A percentile compares a stretch with the other conserved stretches of the same genome.
Evolutionary conservation across 495 filamentous ascomycete species (phyloP).

Genomic region (Talaromyces ruber): DNA sequence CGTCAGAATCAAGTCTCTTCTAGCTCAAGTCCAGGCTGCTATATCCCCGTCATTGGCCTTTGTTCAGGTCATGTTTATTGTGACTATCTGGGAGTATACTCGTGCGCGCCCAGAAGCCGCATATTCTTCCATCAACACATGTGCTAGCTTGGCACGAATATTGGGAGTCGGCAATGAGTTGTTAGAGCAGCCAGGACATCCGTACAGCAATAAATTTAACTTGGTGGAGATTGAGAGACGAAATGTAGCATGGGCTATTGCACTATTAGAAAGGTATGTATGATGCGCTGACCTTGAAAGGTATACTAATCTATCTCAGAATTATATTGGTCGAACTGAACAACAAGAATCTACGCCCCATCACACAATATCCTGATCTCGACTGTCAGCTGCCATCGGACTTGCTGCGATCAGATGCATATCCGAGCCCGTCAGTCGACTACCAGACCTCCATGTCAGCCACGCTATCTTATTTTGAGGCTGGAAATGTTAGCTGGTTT

Average conservation of each 20-base stretch:
- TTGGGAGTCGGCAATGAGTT: background rate
- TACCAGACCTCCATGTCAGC: background rate
- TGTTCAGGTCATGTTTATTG: conserved; percentile 25
- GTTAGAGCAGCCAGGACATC: background rate
- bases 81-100: conserved; percentile 23
- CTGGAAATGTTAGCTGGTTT: background rate
- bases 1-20: conserved; percentile 23
- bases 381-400: background rate
- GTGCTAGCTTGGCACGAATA: conserved; percentile 18
- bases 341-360: background rate
- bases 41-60: conserved; percentile 19
- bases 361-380: background rate
- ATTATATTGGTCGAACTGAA: conserved; percentile 1
- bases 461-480: background rate
- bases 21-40: conserved; percentile 23
- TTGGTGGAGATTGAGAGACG: background rate
- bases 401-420: background rate
- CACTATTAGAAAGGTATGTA: background rate
- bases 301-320: background rate
- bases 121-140: conserved; percentile 21
- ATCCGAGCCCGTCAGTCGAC: background rate
- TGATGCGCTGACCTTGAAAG: background rate
- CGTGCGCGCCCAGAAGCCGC: conserved; percentile 18
- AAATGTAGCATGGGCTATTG: conserved; percentile 1
- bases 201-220: background rate